phyloP scores from a whole-genome alignment of 768 basidiomycete genomes.

The Kwoniella sp. region DNA sequence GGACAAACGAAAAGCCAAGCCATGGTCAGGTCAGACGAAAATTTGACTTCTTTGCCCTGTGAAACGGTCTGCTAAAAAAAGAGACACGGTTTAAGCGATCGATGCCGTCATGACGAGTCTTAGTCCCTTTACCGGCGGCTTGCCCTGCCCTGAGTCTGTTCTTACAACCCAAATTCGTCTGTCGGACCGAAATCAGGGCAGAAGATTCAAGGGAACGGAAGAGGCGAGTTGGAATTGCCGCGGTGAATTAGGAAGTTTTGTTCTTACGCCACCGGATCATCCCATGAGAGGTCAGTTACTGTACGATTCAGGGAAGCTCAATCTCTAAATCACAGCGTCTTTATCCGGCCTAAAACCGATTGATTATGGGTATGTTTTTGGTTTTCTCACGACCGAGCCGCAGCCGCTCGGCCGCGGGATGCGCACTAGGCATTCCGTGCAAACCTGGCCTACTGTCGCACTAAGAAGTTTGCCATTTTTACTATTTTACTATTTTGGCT shows the following conservation, averaged over 20 bases:
- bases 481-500: not conserved
- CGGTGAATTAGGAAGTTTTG: not conserved
- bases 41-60: not conserved
- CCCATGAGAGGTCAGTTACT: not conserved
- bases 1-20: too few relatives aligned
- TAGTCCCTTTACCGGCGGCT: conserved; percentile 2
- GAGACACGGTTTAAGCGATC: not conserved
- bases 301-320: not conserved
- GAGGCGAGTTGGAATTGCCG: not conserved
- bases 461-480: not conserved
- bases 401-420: not conserved
- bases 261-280: not conserved
- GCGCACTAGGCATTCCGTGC: not conserved
- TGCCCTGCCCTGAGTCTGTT: not conserved
- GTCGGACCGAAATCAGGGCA: too few relatives aligned
- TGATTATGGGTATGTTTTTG: too few relatives aligned
- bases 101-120: not conserved
- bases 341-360: conserved; percentile 1
- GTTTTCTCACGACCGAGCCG: not conserved
- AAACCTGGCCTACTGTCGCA: not conserved
- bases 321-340: too few relatives aligned
- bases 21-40: not conserved
- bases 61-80: not conserved
- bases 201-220: too few relatives aligned
- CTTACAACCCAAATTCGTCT: too few relatives aligned